Percentiles rank a stretch among this genome's conserved stretches.
Evolutionary conservation across 202 grass and related monocot species (phyloP).

Genomic region (Cymbopogon flexuosus): DNA sequence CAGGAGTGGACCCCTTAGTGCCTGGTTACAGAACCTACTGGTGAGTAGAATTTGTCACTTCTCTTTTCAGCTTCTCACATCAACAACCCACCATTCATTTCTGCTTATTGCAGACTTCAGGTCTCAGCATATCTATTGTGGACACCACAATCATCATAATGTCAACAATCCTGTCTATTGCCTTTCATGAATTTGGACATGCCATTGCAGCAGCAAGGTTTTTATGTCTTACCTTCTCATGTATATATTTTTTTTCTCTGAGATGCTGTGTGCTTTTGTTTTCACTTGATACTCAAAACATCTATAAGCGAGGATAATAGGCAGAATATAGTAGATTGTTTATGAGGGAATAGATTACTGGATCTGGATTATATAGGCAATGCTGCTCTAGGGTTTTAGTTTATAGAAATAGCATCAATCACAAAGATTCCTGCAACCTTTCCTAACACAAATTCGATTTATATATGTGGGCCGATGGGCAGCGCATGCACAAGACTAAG

Average conservation of each 20-base stretch:
- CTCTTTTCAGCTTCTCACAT: neutral
- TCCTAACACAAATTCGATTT: neutral
- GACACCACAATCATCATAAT: conserved; percentile 51
- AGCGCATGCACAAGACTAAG: neutral
- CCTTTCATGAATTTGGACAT: conserved; percentile 93
- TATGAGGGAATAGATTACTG: neutral
- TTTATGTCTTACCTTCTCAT: conserved; percentile 30
- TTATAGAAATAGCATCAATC: neutral
- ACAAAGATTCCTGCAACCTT: neutral
- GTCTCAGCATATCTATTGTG: conserved; percentile 51
- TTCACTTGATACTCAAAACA: conserved; percentile 13
- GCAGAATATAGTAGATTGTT: neutral
- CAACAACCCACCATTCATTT: conserved; percentile 23
- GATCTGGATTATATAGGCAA: neutral
- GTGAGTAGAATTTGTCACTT: conserved; percentile 41
- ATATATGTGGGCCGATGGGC: neutral
- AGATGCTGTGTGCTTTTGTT: conserved; percentile 2
- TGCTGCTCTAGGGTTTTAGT: neutral
- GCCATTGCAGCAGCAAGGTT: conserved; percentile 87
- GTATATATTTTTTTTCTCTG: neutral
- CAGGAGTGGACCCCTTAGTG: conserved; percentile 22
- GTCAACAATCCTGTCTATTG: conserved; percentile 75
- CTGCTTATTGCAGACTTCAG: conserved; percentile 49
- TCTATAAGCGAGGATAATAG: neutral
- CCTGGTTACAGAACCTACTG: conserved; percentile 53